These are phyloP conservation scores for Centaurea solstitialis DNA, from an alignment of 129 eudicot species.

Conservation along the genomic window DNA sequence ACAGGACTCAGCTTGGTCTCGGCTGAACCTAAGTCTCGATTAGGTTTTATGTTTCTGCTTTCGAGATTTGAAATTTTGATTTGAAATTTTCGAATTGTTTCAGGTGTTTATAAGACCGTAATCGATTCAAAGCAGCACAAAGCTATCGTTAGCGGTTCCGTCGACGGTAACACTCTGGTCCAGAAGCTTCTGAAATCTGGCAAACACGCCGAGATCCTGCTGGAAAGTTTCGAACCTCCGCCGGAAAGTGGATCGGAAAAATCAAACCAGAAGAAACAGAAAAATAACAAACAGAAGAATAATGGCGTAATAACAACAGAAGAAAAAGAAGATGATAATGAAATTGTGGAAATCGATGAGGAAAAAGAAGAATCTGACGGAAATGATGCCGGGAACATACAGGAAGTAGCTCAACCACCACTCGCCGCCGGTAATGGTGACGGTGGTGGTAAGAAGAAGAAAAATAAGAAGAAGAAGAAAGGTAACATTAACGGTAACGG, in stretches of 20 bases:
- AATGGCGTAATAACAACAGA: conserved; percentile 10
- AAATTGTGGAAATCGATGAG: neutral
- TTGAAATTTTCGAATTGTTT: neutral
- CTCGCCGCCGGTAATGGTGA: conserved; percentile 8
- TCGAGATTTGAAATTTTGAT: neutral
- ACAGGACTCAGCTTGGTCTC: no score
- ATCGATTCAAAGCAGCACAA: conserved; percentile 72
- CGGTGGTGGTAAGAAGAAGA: conserved; percentile 40
- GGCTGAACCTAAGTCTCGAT: no score
- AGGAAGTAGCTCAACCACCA: conserved; percentile 23
- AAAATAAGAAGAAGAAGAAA: no score
- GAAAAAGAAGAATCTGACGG: conserved; percentile 24
- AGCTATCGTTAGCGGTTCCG: conserved; percentile 68
- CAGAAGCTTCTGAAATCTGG: conserved; percentile 72
- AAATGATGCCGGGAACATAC: conserved; percentile 16
- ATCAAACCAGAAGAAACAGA: conserved; percentile 37
- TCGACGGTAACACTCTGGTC: conserved; percentile 56
- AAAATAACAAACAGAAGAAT: conserved; percentile 30
- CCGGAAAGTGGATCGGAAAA: conserved; percentile 21
- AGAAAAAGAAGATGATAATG: conserved; percentile 4
- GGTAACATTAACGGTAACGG: no score
- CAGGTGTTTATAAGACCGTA: conserved; percentile 76
- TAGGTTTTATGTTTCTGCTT: neutral
- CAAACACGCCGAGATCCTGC: conserved; percentile 64
- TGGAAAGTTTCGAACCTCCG: conserved; percentile 32